A percentile compares a stretch with the other conserved stretches of the same genome.
Evolutionary conservation across 371 early-diverging fungal species (phyloP).

Genomic region (Nematocida homosporus): DNA sequence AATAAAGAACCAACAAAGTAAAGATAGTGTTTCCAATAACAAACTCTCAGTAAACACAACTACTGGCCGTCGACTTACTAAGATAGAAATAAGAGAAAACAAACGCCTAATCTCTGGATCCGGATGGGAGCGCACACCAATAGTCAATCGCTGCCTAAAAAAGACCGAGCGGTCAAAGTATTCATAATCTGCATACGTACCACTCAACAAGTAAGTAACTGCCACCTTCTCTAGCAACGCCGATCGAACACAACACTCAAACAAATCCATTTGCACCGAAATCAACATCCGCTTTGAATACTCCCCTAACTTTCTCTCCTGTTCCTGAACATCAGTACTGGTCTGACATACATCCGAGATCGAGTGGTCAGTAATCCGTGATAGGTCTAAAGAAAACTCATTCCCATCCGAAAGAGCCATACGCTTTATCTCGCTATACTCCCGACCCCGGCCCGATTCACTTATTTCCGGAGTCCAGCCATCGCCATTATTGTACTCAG

Average conservation of each 20-base stretch:
- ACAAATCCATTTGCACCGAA: conserved; percentile 26
- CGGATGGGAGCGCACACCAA: conserved; percentile 10
- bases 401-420: conserved; percentile 1
- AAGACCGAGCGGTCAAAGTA: conserved; percentile 1
- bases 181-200: background rate
- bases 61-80: background rate
- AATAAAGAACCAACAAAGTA: conserved; percentile 33
- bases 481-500: conserved; percentile 4
- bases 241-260: conserved; percentile 29
- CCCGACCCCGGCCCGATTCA: background rate
- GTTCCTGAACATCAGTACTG: background rate
- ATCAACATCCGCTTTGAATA: background rate
- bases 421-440: conserved; percentile 16
- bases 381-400: conserved; percentile 35
- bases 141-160: conserved; percentile 23
- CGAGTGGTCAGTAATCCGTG: conserved; percentile 25
- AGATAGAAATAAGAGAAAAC: conserved; percentile 12
- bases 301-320: background rate
- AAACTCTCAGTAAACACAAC: background rate
- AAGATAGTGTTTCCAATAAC: conserved; percentile 6
- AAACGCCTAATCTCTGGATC: conserved; percentile 19
- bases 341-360: background rate
- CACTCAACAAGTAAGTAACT: conserved; percentile 3
- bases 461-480: conserved; percentile 9
- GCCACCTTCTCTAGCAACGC: conserved; percentile 14